phyloP scores from a whole-genome alignment of 2,329 filamentous ascomycete species.

The Sclerotiophoma versabilis region DNA sequence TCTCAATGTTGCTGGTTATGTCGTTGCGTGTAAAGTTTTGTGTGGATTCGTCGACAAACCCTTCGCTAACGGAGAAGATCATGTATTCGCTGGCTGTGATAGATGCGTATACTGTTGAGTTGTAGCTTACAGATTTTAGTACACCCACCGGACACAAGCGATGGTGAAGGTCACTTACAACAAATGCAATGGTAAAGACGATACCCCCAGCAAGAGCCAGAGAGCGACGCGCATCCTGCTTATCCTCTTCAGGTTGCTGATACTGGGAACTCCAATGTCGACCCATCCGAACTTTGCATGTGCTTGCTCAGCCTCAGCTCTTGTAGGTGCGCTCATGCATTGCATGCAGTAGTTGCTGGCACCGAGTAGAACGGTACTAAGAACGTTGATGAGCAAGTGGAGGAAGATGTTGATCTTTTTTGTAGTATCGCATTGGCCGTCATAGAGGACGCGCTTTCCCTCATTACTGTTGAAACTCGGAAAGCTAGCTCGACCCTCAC shows the following conservation, averaged over 20 bases:
- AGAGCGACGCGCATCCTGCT: constrained; percentile 8
- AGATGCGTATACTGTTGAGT: constrained; percentile 31
- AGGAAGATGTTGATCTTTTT: constrained; percentile 1
- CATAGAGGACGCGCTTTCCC: too few relatives aligned
- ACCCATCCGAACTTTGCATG: constrained; percentile 43
- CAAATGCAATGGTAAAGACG: constrained; percentile 26
- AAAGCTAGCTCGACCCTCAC: not conserved
- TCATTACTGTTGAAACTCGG: not conserved
- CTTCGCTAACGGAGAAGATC: constrained; percentile 6
- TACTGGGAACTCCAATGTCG: constrained; percentile 28
- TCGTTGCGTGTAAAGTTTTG: not conserved
- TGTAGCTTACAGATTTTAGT: constrained; percentile 24
- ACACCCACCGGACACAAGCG: not conserved
- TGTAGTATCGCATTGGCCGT: not conserved
- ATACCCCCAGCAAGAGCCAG: constrained; percentile 21
- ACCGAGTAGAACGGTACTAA: constrained; percentile 55
- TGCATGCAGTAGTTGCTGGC: constrained; percentile 63
- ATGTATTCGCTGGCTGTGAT: constrained; percentile 12
- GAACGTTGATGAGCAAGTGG: constrained; percentile 58
- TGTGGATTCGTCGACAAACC: not conserved
- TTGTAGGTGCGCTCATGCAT: constrained; percentile 56
- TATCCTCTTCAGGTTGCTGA: constrained; percentile 22
- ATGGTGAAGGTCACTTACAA: constrained; percentile 9
- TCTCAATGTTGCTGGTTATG: too few relatives aligned
- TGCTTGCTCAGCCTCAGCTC: constrained; percentile 55